Evolutionary conservation across 169 alveolate genomes (phyloP).

Genomic region (Plasmodium relictum): DNA sequence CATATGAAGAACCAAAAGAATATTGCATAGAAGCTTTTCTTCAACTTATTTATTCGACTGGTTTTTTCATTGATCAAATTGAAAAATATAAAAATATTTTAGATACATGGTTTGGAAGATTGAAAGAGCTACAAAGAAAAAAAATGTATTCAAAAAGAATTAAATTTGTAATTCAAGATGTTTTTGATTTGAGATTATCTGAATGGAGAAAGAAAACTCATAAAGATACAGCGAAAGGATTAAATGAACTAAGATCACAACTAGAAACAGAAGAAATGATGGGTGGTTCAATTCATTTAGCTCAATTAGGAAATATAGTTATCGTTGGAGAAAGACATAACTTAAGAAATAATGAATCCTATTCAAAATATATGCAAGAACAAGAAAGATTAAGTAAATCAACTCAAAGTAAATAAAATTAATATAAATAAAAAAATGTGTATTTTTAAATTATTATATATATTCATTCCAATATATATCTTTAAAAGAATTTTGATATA

Average conservation of each 20-base stretch:
- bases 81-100: constrained; percentile 88
- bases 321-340: constrained; percentile 92
- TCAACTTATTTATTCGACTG: constrained; percentile 91
- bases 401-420: constrained; percentile 67
- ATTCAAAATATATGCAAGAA: constrained; percentile 85
- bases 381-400: constrained; percentile 82
- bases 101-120: constrained; percentile 94
- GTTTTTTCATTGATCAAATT: constrained; percentile 91
- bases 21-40: constrained; percentile 92
- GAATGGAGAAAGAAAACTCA: constrained; percentile 93
- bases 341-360: constrained; percentile 88
- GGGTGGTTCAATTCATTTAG: constrained; percentile 93
- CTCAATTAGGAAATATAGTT: constrained; percentile 92
- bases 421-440: not conserved
- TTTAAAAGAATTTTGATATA: not conserved
- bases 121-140: constrained; percentile 88
- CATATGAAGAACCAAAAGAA: constrained; percentile 92
- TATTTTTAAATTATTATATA: not conserved
- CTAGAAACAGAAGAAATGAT: constrained; percentile 91
- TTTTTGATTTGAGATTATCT: constrained; percentile 90
- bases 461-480: not conserved
- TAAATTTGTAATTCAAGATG: constrained; percentile 92
- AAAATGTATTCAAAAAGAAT: constrained; percentile 89
- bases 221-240: constrained; percentile 92
- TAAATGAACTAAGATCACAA: constrained; percentile 90